phyloP scores from a whole-genome alignment of 73 alveolate genomes.

The Uronychia setigera region DNA sequence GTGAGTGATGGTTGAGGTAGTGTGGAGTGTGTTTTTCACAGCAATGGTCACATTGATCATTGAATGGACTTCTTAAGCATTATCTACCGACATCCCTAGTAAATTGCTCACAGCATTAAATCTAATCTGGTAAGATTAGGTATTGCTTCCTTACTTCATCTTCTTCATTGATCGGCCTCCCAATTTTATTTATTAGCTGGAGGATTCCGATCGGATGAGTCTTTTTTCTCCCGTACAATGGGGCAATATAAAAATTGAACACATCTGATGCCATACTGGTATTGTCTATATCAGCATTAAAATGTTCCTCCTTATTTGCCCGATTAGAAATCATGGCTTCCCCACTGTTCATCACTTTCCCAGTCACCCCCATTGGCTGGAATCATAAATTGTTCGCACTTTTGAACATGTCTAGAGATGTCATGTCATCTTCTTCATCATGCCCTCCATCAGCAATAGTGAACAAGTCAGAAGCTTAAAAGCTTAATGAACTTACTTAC shows the following conservation, averaged over 20 bases:
- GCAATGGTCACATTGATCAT: constrained; percentile 39
- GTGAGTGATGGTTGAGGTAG: too few relatives aligned
- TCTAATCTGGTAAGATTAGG: constrained; percentile 23
- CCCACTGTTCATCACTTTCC: constrained; percentile 22
- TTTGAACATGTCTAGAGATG: constrained; percentile 23
- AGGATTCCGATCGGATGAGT: constrained; percentile 31
- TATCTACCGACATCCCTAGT: constrained; percentile 37
- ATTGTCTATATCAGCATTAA: constrained; percentile 43
- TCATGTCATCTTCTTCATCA: constrained; percentile 6
- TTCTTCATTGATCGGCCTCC: constrained; percentile 14
- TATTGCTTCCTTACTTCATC: constrained; percentile 29
- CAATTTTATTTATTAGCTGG: constrained; percentile 36
- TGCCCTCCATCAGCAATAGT: constrained; percentile 25
- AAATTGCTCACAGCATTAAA: constrained; percentile 28
- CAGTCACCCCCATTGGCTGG: constrained; percentile 44
- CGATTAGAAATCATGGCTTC: constrained; percentile 30
- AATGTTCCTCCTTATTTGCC: constrained; percentile 30
- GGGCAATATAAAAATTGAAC: constrained; percentile 39
- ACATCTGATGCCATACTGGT: constrained; percentile 29
- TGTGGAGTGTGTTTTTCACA: constrained; percentile 26
- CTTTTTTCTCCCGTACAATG: constrained; percentile 37
- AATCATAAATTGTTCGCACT: constrained; percentile 16
- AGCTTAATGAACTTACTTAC: not conserved
- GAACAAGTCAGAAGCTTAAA: constrained; percentile 11
- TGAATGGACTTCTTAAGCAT: constrained; percentile 36